phyloP scores from a whole-genome alignment of 2,329 filamentous ascomycete species.

The Ophiosphaerella narmari region DNA sequence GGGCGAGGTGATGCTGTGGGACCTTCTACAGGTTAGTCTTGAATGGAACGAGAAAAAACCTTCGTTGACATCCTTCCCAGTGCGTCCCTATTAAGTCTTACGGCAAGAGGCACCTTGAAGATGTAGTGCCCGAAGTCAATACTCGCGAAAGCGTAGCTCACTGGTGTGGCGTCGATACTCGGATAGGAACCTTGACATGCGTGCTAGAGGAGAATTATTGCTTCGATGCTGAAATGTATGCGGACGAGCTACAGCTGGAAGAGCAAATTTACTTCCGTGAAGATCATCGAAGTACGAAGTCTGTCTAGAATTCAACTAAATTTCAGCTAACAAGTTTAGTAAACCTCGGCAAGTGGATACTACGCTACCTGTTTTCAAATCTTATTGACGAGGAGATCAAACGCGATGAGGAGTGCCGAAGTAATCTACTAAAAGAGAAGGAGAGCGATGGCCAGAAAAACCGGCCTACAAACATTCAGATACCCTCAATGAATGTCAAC shows the following conservation, averaged over 20 bases:
- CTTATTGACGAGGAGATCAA: slow-evolving; percentile 89
- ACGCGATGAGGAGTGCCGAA: slow-evolving; percentile 75
- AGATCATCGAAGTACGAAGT: slow-evolving; percentile 81
- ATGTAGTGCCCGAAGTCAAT: slow-evolving; percentile 85
- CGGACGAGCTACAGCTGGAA: slow-evolving; percentile 79
- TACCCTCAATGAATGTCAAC: slow-evolving; percentile 55
- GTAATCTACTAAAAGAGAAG: slow-evolving; percentile 69
- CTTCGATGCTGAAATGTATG: slow-evolving; percentile 97
- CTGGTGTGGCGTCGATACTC: slow-evolving; percentile 94
- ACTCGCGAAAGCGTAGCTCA: slow-evolving; percentile 88
- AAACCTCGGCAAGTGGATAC: slow-evolving; percentile 94
- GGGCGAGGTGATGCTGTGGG: slow-evolving; percentile 93
- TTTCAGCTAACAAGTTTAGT: slow-evolving; percentile 56
- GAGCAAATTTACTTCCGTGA: slow-evolving; percentile 82
- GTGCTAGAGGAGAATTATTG: slow-evolving; percentile 93
- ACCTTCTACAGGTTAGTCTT: slow-evolving; percentile 75
- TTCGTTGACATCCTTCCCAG: slow-evolving; percentile 49
- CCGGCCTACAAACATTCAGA: slow-evolving; percentile 65
- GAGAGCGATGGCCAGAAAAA: slow-evolving; percentile 60
- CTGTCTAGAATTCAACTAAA: background rate
- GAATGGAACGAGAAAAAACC: background rate
- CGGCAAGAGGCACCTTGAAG: slow-evolving; percentile 90
- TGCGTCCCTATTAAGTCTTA: slow-evolving; percentile 89
- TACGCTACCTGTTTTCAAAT: slow-evolving; percentile 88
- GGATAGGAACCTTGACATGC: slow-evolving; percentile 88